Percentiles rank a stretch among this genome's conserved stretches.
Conservation (phyloP, 371 early-diverging fungal genomes). For the Blyttiomyces sp. region DNA sequence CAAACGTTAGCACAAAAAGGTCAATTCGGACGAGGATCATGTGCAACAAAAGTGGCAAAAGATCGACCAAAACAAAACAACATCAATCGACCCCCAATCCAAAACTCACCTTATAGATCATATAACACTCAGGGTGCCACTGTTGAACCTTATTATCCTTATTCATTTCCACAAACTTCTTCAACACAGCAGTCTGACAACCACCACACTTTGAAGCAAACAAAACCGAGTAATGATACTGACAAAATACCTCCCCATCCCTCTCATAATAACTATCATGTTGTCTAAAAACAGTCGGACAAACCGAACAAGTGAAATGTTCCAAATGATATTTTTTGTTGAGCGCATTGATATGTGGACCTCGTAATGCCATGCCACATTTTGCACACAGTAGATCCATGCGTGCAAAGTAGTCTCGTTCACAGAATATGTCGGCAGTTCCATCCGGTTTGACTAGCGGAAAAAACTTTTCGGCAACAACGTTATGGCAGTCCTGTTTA, state of each 20-base stretch:
- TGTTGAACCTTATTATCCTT: constrained; percentile 55
- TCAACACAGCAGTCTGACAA: constrained; percentile 86
- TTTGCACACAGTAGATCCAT: constrained; percentile 80
- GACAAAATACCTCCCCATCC: constrained; percentile 80
- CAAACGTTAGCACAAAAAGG: too few species aligned
- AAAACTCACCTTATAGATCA: constrained; percentile 94
- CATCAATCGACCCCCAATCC: too few species aligned
- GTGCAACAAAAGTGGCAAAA: too few species aligned
- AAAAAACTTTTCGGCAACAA: constrained; percentile 88
- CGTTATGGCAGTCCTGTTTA: constrained; percentile 76
- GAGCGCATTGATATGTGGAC: constrained; percentile 88
- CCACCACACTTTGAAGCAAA: constrained; percentile 89
- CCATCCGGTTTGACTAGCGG: constrained; percentile 64
- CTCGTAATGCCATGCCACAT: constrained; percentile 85
- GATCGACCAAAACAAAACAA: too few species aligned
- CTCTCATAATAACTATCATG: constrained; percentile 93
- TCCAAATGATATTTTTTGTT: constrained; percentile 89
- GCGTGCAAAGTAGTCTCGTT: constrained; percentile 85
- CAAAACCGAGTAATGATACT: constrained; percentile 81
- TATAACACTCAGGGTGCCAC: constrained; percentile 99
- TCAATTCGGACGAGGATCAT: too few species aligned
- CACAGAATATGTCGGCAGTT: constrained; percentile 66
- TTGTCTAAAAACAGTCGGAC: constrained; percentile 87
- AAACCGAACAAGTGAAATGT: constrained; percentile 93
- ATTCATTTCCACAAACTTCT: constrained; percentile 87